Evolutionary conservation across 169 alveolate species (phyloP), one percentile per base, ranked within the genome.

Genomic region (Pseudocohnilembus persalinus): DNA sequence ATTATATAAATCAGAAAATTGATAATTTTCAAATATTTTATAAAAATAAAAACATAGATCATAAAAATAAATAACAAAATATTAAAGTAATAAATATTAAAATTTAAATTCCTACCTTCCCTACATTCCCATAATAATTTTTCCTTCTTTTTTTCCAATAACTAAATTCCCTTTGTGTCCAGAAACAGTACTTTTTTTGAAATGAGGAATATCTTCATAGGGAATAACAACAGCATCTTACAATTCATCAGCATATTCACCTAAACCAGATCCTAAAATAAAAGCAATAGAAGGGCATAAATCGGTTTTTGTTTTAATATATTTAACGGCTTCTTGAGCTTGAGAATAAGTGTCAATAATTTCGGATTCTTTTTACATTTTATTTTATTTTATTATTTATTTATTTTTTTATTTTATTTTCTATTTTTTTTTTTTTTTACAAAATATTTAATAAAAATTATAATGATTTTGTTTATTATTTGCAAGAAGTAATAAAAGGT

Each of bases 121-220:
- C 29, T 79, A 20, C 84, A 79, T 79, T n/a, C 76, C 35, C 27
- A 28, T 25, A 29, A 79, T 63, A n/a, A 31, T 72, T 72, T 79
- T 79, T 25, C 63, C 76, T 35, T 73, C 84, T 6, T 34, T 73
- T 28, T 79, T 79, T 34, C 84, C 84, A 29, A 79, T 64, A 29
- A 79, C 84, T 1, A 79, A 27, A 6, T 79, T 79, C 0, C 84
- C 84, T 34, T 68, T 73, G 64, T 79, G 84, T 15, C 84, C 84
- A 16, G 15, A n/a, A 29, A 79, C 84, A 6, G 84, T 79, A 63
- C 76, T 49, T 29, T 79, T 79, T 31, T 79, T 79, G 63, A 79
- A 79, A 73, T 79, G 84, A 11, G 84, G 84, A 64, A 79, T 79
- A 1, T 79, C 76, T 29, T 29, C 84, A 32, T 29, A 79, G 15